A percentile compares a stretch with the other conserved stretches of the same genome.
phyloP scores from a whole-genome alignment of 306 rosid species.

The Elaeagnus macrophylla region DNA sequence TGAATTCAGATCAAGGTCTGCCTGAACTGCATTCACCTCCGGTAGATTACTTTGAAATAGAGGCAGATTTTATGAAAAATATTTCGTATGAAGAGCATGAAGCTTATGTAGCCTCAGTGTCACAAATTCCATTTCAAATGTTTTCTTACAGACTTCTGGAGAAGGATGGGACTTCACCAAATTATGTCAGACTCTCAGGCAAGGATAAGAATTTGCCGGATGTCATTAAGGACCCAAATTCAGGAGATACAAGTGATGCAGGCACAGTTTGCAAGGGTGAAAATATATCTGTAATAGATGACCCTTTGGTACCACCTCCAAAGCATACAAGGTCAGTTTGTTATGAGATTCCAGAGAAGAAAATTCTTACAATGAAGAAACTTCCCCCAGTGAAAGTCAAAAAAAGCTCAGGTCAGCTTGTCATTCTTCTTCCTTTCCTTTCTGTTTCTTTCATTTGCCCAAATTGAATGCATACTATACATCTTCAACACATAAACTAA shows the following conservation, averaged over 20 bases:
- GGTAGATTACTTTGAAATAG: constrained; percentile 60
- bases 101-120: constrained; percentile 22
- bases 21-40: constrained; percentile 44
- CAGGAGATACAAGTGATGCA: constrained; percentile 13
- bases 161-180: constrained; percentile 43
- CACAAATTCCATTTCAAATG: constrained; percentile 78
- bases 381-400: constrained; percentile 22
- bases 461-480: background rate
- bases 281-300: constrained; percentile 26
- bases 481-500: background rate
- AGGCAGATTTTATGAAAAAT: constrained; percentile 44
- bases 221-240: constrained; percentile 13
- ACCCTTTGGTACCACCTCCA: constrained; percentile 19
- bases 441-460: background rate
- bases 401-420: constrained; percentile 50
- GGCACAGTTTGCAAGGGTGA: constrained; percentile 19
- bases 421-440: too few relatives aligned
- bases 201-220: constrained; percentile 19
- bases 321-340: constrained; percentile 27
- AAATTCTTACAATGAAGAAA: constrained; percentile 20
- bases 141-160: constrained; percentile 57
- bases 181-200: background rate
- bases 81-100: constrained; percentile 22
- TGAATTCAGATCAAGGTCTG: constrained; percentile 43
- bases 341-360: constrained; percentile 35